A percentile compares a stretch with the other conserved stretches of the same genome.
Evolutionary conservation across 2,329 filamentous ascomycete species (phyloP).

Genomic region (Trichoderma oligosporum): DNA sequence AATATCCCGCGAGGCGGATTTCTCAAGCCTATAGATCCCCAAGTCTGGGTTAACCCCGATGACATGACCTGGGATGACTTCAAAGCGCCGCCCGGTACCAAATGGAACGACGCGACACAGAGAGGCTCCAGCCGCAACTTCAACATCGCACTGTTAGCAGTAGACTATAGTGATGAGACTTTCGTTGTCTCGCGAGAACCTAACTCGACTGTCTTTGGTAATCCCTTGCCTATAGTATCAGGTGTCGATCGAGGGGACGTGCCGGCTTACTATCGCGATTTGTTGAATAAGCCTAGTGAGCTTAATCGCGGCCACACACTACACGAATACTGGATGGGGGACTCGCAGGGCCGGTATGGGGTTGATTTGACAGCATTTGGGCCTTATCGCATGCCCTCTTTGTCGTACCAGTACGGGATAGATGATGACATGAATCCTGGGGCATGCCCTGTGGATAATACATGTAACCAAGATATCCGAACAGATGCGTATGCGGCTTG

Average conservation of each 20-base stretch:
- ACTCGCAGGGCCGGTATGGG: conserved; percentile 49
- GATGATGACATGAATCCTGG: conserved; percentile 47
- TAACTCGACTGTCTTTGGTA: conserved; percentile 48
- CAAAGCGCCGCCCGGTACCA: conserved; percentile 43
- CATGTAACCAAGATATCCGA: conserved; percentile 46
- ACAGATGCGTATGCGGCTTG: conserved; percentile 48
- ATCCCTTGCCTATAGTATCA: conserved; percentile 43
- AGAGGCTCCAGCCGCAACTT: conserved; percentile 49
- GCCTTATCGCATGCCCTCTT: conserved; percentile 46
- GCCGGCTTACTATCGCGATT: conserved; percentile 47
- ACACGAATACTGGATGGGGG: conserved; percentile 57
- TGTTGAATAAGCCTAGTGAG: conserved; percentile 48
- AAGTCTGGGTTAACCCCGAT: conserved; percentile 51
- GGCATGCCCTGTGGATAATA: conserved; percentile 41
- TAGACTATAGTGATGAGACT: conserved; percentile 48
- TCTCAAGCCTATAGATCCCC: conserved; percentile 48
- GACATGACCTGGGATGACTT: conserved; percentile 53
- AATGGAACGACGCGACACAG: conserved; percentile 43
- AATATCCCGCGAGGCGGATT: conserved; percentile 31
- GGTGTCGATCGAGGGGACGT: conserved; percentile 44
- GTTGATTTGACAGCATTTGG: conserved; percentile 52
- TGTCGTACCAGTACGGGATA: conserved; percentile 49
- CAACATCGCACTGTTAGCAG: conserved; percentile 51
- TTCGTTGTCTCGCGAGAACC: conserved; percentile 47
- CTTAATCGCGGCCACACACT: conserved; percentile 50